Evolutionary conservation across 495 filamentous ascomycete species (phyloP).

Genomic region (Penicillium odoratum): DNA sequence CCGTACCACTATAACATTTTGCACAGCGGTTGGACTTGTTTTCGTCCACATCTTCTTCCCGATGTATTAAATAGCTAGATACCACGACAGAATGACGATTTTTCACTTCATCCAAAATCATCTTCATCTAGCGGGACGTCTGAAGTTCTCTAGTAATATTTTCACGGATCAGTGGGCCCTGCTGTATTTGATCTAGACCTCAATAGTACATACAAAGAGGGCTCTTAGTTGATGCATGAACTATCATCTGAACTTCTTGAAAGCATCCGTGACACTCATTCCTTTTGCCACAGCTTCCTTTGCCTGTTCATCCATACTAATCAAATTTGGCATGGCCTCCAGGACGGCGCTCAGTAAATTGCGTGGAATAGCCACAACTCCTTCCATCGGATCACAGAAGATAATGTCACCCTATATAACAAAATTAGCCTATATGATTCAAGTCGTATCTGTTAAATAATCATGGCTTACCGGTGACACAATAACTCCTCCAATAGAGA

Average conservation of each 20-base stretch:
- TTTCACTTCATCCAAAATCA: slow-evolving; percentile 10
- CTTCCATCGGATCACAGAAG: slow-evolving; percentile 60
- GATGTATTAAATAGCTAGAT: slow-evolving; percentile 33
- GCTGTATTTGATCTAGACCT: neutral
- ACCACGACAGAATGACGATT: slow-evolving; percentile 27
- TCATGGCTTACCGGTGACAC: slow-evolving; percentile 44
- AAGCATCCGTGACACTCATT: slow-evolving; percentile 56
- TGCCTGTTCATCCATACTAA: slow-evolving; percentile 61
- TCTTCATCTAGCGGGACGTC: no score
- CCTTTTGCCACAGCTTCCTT: slow-evolving; percentile 59
- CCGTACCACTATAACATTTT: slow-evolving; percentile 19
- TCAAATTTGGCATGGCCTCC: slow-evolving; percentile 53
- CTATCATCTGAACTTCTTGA: slow-evolving; percentile 41
- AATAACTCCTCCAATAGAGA: slow-evolving; percentile 50
- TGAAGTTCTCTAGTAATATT: neutral
- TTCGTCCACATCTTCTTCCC: slow-evolving; percentile 18
- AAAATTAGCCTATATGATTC: neutral
- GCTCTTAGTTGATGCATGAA: neutral
- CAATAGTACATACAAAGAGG: neutral
- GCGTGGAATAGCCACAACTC: slow-evolving; percentile 62
- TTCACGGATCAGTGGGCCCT: neutral
- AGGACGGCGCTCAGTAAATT: slow-evolving; percentile 50
- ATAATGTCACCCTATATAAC: slow-evolving; percentile 57
- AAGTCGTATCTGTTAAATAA: neutral
- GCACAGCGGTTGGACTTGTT: slow-evolving; percentile 33